Conservation (phyloP, 176 grass and related monocot genomes). For the Secale cereale region DNA sequence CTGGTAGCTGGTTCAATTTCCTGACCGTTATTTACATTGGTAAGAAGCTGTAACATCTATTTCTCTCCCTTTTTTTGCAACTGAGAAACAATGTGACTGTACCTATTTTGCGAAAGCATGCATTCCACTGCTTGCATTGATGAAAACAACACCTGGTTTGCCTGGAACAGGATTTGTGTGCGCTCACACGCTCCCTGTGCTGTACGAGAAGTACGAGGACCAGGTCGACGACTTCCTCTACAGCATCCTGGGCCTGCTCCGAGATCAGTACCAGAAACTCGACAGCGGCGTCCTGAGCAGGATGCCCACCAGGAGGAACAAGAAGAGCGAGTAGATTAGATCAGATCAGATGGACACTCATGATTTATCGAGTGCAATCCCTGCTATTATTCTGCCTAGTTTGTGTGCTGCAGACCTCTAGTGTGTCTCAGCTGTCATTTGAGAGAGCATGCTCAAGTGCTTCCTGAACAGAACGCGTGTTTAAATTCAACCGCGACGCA, state of each 20-base stretch:
- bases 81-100: not conserved
- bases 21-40: slow-evolving; percentile 86
- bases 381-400: not conserved
- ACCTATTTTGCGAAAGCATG: not conserved
- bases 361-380: not conserved
- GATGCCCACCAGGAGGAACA: slow-evolving; percentile 58
- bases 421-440: slow-evolving; percentile 9
- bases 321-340: slow-evolving; percentile 68
- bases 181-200: slow-evolving; percentile 69
- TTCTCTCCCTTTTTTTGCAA: not conserved
- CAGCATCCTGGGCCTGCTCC: slow-evolving; percentile 47
- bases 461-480: not conserved
- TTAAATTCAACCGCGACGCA: not conserved
- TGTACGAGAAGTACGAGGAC: slow-evolving; percentile 97
- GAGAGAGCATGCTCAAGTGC: not conserved
- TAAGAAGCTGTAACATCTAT: slow-evolving; percentile 14
- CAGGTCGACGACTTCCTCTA: slow-evolving; percentile 72
- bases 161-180: slow-evolving; percentile 69
- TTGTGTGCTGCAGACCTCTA: not conserved
- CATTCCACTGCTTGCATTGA: not conserved
- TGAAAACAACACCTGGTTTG: not conserved
- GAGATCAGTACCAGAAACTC: slow-evolving; percentile 63
- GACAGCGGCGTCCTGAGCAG: slow-evolving; percentile 64
- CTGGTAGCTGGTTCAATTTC: slow-evolving; percentile 93
- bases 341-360: not conserved